These are phyloP conservation scores for Didymella segeticola DNA, from an alignment of 2,329 filamentous ascomycete species.

Conservation along the genomic window DNA sequence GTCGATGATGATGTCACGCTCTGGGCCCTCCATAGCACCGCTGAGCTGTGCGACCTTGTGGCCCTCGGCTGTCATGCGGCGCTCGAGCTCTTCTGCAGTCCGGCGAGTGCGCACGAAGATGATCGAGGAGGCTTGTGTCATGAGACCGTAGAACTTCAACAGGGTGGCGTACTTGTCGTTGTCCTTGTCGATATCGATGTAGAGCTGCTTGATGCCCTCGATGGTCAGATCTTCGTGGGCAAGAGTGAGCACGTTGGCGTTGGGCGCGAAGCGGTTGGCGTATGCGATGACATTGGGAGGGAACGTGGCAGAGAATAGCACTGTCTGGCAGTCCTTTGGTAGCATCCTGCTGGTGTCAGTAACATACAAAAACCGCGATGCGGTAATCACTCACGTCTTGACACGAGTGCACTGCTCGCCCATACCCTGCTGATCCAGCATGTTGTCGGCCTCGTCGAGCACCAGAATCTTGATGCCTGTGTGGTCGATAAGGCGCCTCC, in stretches of 20 bases:
- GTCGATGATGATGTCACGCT: constrained; percentile 84
- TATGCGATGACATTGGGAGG: constrained; percentile 85
- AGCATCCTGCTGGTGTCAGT: constrained; percentile 66
- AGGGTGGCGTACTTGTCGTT: constrained; percentile 86
- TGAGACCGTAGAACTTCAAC: constrained; percentile 91
- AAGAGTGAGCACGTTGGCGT: constrained; percentile 85
- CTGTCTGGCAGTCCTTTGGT: constrained; percentile 77
- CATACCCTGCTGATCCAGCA: constrained; percentile 94
- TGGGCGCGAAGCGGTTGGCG: constrained; percentile 82
- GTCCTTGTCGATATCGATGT: constrained; percentile 87
- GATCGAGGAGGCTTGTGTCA: constrained; percentile 96
- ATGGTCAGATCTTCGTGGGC: constrained; percentile 92
- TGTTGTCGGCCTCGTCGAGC: constrained; percentile 97
- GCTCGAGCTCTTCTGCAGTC: constrained; percentile 84
- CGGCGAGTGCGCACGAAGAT: constrained; percentile 95
- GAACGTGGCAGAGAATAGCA: constrained; percentile 95
- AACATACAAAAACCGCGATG: neutral
- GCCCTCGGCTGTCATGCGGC: constrained; percentile 84
- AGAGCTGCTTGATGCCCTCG: constrained; percentile 96
- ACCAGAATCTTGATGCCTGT: constrained; percentile 81
- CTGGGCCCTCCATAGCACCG: constrained; percentile 81
- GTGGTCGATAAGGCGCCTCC: constrained; percentile 75
- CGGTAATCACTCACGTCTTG: constrained; percentile 70
- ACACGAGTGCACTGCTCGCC: constrained; percentile 94
- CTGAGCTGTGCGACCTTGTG: constrained; percentile 92